Percentiles rank a stretch among this genome's conserved stretches.
These are phyloP conservation scores for Aspergillus ostianus DNA, from an alignment of 495 filamentous ascomycete species.

Conservation along the genomic window DNA sequence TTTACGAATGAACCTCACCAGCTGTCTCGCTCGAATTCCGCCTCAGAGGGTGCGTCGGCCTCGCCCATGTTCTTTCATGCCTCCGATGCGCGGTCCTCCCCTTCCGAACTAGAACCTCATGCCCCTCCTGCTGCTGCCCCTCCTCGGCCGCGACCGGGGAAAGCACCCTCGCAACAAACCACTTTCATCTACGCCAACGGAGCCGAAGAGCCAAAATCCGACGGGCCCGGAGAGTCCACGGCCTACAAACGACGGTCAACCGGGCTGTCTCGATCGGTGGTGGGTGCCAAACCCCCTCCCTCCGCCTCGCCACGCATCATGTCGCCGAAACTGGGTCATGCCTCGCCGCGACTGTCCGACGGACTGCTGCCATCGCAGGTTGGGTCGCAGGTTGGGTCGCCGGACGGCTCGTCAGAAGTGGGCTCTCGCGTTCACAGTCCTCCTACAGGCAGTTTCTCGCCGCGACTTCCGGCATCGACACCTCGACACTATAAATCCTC, in stretches of 20 bases:
- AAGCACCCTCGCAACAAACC: conserved; percentile 36
- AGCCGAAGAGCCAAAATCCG: conserved; percentile 35
- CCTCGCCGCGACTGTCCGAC: conserved; percentile 27
- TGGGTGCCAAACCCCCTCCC: conserved; percentile 27
- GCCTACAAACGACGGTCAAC: conserved; percentile 35
- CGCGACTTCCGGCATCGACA: conserved; percentile 16
- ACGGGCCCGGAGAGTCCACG: conserved; percentile 19
- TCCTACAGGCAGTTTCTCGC: conserved; percentile 21
- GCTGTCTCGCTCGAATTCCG: conserved; percentile 30
- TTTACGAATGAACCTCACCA: conserved; percentile 32
- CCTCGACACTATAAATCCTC: conserved; percentile 38
- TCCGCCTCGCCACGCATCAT: conserved; percentile 43
- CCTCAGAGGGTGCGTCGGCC: conserved; percentile 26
- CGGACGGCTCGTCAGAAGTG: conserved; percentile 22
- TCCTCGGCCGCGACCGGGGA: conserved; percentile 24
- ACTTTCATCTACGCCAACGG: conserved; percentile 61
- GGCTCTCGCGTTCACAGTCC: conserved; percentile 22
- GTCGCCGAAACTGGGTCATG: conserved; percentile 34
- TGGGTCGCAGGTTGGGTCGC: conserved; percentile 19
- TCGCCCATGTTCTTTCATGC: conserved; percentile 76
- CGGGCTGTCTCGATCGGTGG: conserved; percentile 35
- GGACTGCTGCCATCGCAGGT: conserved; percentile 18
- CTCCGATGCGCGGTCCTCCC: conserved; percentile 57
- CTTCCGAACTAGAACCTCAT: not conserved
- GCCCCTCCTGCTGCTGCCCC: conserved; percentile 18